Conservation (phyloP, 2,329 filamentous ascomycete species). For the Xylaria sp. region DNA sequence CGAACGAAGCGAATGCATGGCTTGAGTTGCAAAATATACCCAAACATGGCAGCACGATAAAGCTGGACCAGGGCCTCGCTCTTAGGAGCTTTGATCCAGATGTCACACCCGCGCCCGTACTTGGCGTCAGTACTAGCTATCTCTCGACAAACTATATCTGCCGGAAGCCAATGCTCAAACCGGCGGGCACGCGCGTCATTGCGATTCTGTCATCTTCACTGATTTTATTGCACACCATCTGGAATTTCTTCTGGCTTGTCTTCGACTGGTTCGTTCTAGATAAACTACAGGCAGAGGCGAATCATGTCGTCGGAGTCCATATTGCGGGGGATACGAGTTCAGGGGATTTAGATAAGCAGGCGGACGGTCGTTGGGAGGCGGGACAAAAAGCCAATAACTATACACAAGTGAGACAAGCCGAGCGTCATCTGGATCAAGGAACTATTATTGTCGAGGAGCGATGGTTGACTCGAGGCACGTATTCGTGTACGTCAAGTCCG, state of each 20-base stretch:
- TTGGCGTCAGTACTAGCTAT: slow-evolving; percentile 4
- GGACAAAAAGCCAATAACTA: background rate
- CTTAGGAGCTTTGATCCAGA: background rate
- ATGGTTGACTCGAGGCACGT: slow-evolving; percentile 57
- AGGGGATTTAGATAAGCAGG: background rate
- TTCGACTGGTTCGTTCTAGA: background rate
- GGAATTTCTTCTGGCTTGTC: background rate
- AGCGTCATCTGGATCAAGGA: background rate
- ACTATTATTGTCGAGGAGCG: background rate
- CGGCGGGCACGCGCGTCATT: slow-evolving; percentile 1
- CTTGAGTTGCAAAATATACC: background rate
- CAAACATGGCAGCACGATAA: background rate
- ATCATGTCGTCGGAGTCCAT: background rate
- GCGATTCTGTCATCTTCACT: slow-evolving; percentile 2
- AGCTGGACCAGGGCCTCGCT: background rate
- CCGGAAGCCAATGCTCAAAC: slow-evolving; percentile 2
- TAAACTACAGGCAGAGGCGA: background rate
- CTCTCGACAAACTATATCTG: slow-evolving; percentile 9
- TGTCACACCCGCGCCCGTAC: background rate
- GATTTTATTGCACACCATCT: slow-evolving; percentile 6
- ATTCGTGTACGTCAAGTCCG: slow-evolving; percentile 48
- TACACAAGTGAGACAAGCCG: background rate
- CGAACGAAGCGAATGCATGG: slow-evolving; percentile 29
- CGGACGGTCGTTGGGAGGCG: background rate
- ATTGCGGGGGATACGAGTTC: background rate